Conservation (phyloP, 108 stramenopile species). For the Craspedostauros australis region DNA sequence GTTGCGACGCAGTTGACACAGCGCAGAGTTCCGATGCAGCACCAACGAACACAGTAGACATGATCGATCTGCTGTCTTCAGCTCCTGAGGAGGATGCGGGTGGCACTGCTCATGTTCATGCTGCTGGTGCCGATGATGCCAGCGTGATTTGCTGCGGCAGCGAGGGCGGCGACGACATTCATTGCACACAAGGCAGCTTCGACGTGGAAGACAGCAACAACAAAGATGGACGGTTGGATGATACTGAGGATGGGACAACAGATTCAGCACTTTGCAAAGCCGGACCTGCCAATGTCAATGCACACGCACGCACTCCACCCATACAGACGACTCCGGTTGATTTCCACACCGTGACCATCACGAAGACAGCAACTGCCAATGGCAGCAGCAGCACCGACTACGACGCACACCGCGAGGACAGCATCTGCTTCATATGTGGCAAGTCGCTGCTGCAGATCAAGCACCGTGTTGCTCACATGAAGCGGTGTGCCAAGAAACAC, state of each 20-base stretch:
- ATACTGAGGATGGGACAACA: not conserved
- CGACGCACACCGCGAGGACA: not conserved
- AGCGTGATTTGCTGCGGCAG: too few species aligned
- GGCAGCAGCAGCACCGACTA: not conserved
- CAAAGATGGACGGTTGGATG: not conserved
- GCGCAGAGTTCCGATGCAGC: too few species aligned
- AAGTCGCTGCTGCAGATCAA: slow-evolving; percentile 34
- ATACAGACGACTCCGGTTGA: not conserved
- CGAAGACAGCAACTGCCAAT: not conserved
- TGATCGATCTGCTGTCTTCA: too few species aligned
- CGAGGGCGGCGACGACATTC: slow-evolving; percentile 25
- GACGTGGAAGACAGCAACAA: slow-evolving; percentile 7
- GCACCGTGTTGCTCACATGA: slow-evolving; percentile 71
- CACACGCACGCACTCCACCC: not conserved
- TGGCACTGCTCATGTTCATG: too few species aligned
- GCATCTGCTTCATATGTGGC: slow-evolving; percentile 70
- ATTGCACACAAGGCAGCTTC: slow-evolving; percentile 16
- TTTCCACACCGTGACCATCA: not conserved
- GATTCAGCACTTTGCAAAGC: not conserved
- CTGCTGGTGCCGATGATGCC: too few species aligned
- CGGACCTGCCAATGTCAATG: not conserved
- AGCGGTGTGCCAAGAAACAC: slow-evolving; percentile 71
- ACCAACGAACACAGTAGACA: too few species aligned
- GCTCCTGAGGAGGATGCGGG: too few species aligned
- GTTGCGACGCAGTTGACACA: too few species aligned